Evolutionary conservation across 2,329 filamentous ascomycete genomes (phyloP).

Genomic region (Penicillium freii): DNA sequence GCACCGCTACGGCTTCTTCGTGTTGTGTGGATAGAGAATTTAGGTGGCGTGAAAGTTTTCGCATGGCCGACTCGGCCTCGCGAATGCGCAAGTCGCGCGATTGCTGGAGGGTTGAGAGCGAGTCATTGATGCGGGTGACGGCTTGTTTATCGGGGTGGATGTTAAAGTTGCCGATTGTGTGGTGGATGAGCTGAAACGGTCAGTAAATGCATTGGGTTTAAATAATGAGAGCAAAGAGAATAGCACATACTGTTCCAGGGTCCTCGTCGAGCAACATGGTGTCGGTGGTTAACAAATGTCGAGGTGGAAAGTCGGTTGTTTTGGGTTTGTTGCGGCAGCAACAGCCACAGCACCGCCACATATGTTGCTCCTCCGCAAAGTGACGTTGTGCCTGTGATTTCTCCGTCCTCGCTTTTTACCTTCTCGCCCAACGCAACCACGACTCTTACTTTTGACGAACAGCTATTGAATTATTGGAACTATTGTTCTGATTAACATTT

Average conservation of each 20-base stretch:
- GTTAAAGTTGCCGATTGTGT: conserved; percentile 94
- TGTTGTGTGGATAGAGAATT: conserved; percentile 73
- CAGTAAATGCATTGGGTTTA: background rate
- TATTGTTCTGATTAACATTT: background rate
- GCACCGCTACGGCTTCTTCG: conserved; percentile 68
- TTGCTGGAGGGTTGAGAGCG: conserved; percentile 76
- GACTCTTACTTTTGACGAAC: background rate
- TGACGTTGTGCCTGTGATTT: conserved; percentile 26
- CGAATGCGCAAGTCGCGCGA: conserved; percentile 75
- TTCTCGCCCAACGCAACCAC: background rate
- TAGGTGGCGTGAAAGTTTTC: conserved; percentile 72
- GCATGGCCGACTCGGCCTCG: conserved; percentile 65
- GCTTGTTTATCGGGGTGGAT: conserved; percentile 83
- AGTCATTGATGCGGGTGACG: conserved; percentile 79
- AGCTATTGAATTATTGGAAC: background rate
- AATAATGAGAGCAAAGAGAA: background rate
- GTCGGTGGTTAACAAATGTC: conserved; percentile 18
- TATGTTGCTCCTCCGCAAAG: conserved; percentile 29
- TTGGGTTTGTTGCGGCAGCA: conserved; percentile 39
- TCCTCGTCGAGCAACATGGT: conserved; percentile 94
- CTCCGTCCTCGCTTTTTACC: conserved; percentile 7
- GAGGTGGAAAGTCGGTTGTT: conserved; percentile 18
- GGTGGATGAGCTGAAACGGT: conserved; percentile 70
- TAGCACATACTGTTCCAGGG: conserved; percentile 68
- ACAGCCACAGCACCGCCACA: conserved; percentile 43